phyloP scores from a whole-genome alignment of 2,329 filamentous ascomycete genomes.

The Lachnellula subtilissima region DNA sequence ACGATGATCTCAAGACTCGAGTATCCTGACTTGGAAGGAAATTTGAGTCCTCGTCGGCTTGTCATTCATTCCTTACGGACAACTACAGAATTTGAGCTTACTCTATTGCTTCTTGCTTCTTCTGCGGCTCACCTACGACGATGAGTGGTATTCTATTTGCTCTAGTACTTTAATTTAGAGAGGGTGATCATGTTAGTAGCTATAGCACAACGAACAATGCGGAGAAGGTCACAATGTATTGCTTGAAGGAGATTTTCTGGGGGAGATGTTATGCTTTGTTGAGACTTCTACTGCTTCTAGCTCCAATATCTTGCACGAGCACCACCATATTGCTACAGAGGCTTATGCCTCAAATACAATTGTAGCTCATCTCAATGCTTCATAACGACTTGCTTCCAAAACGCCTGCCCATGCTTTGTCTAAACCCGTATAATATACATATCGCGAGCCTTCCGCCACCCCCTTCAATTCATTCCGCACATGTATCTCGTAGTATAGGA shows the following conservation, averaged over 20 bases:
- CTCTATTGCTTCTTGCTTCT: too few species aligned
- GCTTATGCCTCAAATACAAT: neutral
- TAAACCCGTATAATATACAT: neutral
- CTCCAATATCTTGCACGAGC: neutral
- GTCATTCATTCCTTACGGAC: too few species aligned
- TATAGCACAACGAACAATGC: neutral
- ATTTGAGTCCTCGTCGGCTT: neutral
- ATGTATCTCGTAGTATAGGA: neutral
- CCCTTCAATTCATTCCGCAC: neutral
- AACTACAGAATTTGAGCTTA: too few species aligned
- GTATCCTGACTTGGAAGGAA: neutral
- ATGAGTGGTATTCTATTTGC: neutral
- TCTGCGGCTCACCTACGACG: neutral
- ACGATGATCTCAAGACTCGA: neutral
- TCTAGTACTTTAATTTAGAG: neutral
- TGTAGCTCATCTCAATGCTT: neutral
- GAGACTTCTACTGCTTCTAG: neutral
- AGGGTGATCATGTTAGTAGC: neutral
- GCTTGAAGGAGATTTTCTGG: neutral
- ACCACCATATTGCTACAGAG: neutral
- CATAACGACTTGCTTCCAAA: neutral
- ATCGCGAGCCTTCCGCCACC: neutral
- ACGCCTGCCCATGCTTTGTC: conserved; percentile 2
- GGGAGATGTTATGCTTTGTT: neutral
- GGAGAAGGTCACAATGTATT: neutral